Evolutionary conservation across 2,329 filamentous ascomycete species (phyloP), one percentile per base, ranked within the genome.

Genomic region (Colletotrichum musae): DNA sequence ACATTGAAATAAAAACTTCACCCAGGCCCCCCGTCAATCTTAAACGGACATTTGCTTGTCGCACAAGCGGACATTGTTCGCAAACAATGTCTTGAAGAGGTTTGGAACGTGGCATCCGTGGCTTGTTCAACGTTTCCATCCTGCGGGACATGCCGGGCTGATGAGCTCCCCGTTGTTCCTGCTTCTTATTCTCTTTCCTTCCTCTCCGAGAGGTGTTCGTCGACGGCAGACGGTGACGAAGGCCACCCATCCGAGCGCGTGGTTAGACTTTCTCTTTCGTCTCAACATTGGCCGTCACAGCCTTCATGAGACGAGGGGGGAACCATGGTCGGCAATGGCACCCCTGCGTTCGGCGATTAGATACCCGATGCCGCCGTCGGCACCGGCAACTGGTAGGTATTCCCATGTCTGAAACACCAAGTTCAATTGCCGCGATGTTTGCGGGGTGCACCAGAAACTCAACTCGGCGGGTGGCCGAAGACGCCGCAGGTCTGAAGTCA

Each of bases 211-310:
- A 21, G 6, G 2, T 2, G 18, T 4, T 10, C 58, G 15, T n/a
- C 26, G 32, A 36, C 32, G 9, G 32, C 21, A 24, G 2, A 24
- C 21, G 32, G 7, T 36, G 32, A 4, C 32, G 32, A 36, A 10
- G 7, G 10, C 32, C 32, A 36, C 10, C 58, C 13, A 15, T 52
- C 57, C 26, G 57, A 59, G 21, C 47, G 21, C 21, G 21, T 52
- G 58, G 58, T 51, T 51, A 52, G 58, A 52, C 47, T 52, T 52
- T 45, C 28, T n/a, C 32, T 52, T 52, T 45, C 47, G 28, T 60
- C 48, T 16, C 47, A 60, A 52, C 18, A 45, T 43, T 28, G 50
- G 58, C 50, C 1, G 47, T 60, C 41, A 24, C 21, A 24, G 21
- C 21, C 21, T 24, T 52, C 58, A 60, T 52, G 47, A 60, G 47